Base-by-base conservation (phyloP, 106 monocot species). In the Acorus calamus region DNA sequence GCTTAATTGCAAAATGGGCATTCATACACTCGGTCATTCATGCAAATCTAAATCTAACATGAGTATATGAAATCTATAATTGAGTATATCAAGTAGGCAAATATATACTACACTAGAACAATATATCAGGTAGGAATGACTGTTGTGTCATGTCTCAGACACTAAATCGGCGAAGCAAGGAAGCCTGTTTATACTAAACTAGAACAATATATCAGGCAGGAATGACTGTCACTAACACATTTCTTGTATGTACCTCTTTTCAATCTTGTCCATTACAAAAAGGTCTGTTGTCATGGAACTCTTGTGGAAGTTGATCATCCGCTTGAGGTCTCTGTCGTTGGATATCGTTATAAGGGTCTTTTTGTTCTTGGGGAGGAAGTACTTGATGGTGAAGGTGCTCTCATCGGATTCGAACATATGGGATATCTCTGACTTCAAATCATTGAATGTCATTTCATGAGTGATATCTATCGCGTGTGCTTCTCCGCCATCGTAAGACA, bases 381-480 rank as follows among this genome's bases (percentile, higher is more conserved):
- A 96, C 64, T 96, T 96, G 55, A 96, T 79, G 0, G 81, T 69
- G 76, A 83, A 74, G 8, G 61, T 11, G 56, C 69, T 69, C 41
- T 54, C 61, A 53, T 83, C 76, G 65, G 75, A 77, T 57, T 68
- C 77, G 56, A 96, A 91, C 74, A 91, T 91, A 50, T 75, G 75
- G 4, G 87, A 73, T 69, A 96, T 84, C 80, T 96, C 96, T 7
- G 79, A 62, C 46, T 80, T 71, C 3, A 96, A 66, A 68, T 87
- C 85, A 61, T 65, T 55, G 28, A 96, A 74, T 52, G 71, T 56
- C 79, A 78, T 85, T 46, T 75, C 79, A 47, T 70, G 79, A 7
- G 79, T 78, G 28, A 96, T 83, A 63, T 85, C 91, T 8, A 96
- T 84, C 6, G 85, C 96, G 74, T 96, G 91, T 7, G 96, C 94